phyloP scores from a whole-genome alignment of 2,329 filamentous ascomycete species.

The Diplodia scrobiculata region DNA sequence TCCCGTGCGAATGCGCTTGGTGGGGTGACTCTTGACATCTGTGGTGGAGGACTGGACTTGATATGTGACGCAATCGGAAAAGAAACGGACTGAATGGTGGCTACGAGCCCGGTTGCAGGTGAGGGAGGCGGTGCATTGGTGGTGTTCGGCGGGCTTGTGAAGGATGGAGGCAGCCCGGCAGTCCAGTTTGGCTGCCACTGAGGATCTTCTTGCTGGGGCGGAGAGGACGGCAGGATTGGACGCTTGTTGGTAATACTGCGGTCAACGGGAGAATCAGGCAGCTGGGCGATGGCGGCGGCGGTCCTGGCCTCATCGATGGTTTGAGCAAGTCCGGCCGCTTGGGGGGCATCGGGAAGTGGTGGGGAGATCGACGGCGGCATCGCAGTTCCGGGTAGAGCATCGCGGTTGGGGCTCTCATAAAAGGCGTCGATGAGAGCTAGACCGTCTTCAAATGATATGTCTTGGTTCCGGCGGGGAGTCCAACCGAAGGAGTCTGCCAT shows the following conservation, averaged over 20 bases:
- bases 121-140: neutral
- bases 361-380: neutral
- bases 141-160: neutral
- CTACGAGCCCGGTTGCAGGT: neutral
- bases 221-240: neutral
- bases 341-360: neutral
- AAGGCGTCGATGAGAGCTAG: conserved; percentile 14
- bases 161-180: neutral
- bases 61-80: neutral
- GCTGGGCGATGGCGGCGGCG: conserved; percentile 1
- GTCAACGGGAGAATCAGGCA: neutral
- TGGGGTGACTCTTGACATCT: neutral
- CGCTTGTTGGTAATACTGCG: neutral
- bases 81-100: neutral
- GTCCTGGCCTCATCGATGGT: neutral
- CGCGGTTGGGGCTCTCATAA: neutral
- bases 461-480: neutral
- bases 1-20: neutral
- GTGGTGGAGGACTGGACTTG: neutral
- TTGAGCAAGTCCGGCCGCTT: neutral
- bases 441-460: conserved; percentile 17
- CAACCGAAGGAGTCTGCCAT: neutral
- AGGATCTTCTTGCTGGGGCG: neutral
- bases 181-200: conserved; percentile 10
- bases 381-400: neutral